Conservation (phyloP, 441 rosid genomes). For the Erysimum pusillum region DNA sequence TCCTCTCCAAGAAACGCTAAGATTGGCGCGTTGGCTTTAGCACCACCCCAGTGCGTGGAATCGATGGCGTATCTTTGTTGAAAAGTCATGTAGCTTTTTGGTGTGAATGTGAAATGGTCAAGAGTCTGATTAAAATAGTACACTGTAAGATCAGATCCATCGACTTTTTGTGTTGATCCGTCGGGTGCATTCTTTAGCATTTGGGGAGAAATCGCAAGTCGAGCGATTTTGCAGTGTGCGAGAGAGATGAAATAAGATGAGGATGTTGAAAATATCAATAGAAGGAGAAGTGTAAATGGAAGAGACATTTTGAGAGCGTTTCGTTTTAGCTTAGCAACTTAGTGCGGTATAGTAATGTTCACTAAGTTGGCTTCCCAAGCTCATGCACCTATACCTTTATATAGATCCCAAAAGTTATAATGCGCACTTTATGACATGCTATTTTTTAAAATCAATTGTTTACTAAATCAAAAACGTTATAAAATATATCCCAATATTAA, state of each 20-base stretch:
- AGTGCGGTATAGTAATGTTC: background rate
- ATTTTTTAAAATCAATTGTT: too few species aligned
- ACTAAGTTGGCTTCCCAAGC: conserved; percentile 15
- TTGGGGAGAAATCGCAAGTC: conserved; percentile 27
- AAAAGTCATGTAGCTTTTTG: conserved; percentile 68
- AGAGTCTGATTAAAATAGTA: conserved; percentile 63
- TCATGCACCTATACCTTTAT: conserved; percentile 22
- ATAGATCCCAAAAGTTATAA: conserved; percentile 5
- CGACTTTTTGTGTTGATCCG: conserved; percentile 6
- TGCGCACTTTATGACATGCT: too few species aligned
- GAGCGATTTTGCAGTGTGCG: conserved; percentile 35
- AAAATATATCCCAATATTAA: too few species aligned
- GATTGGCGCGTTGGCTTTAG: conserved; percentile 64
- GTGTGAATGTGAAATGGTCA: conserved; percentile 76
- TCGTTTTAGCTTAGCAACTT: conserved; percentile 1
- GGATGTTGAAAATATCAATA: conserved; percentile 11
- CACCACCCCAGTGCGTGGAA: conserved; percentile 69
- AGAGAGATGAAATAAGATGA: conserved; percentile 38
- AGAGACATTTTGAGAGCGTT: conserved; percentile 25
- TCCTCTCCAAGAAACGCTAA: conserved; percentile 73
- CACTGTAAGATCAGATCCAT: conserved; percentile 46
- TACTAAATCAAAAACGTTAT: too few species aligned
- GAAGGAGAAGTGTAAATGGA: conserved; percentile 20
- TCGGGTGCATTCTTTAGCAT: background rate
- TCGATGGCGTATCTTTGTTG: conserved; percentile 62